Evolutionary conservation across 805 yeast genomes (phyloP), one percentile per base, ranked within the genome.

Genomic region (Saccharomycopsis sp.): DNA sequence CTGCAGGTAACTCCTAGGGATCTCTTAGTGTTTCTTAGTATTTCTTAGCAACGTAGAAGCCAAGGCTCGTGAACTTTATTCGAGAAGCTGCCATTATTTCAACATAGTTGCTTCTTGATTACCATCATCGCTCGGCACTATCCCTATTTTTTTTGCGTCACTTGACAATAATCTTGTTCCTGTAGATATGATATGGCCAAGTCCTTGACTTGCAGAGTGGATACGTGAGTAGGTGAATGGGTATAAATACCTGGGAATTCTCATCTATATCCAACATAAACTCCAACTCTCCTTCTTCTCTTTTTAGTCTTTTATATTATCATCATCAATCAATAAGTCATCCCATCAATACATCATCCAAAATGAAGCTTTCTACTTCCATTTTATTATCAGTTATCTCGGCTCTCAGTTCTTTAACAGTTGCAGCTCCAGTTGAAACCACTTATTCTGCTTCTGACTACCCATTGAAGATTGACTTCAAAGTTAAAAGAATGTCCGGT

Each of bases 341-440:
- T 29, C 38, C 38, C 5, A 7, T 29, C 38, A 5, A 29, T 29
- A 29, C 12, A 12, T 29, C 49, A 44, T 52, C 12, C 54, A 22
- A 52, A 23, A 56, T 56, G 59, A 47, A 56, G 53, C 53, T 56
- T 24, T 25, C 59, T 17, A 56, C 47, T 38, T n/a, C 56, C 34
- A 23, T 56, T 47, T 52, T 24, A n/a, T 53, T 22, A n/a, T 15
- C 41, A 3, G 41, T 56, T 12, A 25, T 52, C 24, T 52, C 56
- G 12, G 20, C 52, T 17, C 52, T 52, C 41, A 52, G 56, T 22
- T 44, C 56, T 29, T 56, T 56, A 23, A 35, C 55, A 15, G 55
- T 41, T 52, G 59, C 59, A 38, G 56, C 59, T 44, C 56, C 56
- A 38, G 47, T 52, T 29, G 47, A 47, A 20, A 47, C 58, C 20